phyloP scores from a whole-genome alignment of 371 early-diverging fungal species.

The Rhizomucor miehei region DNA sequence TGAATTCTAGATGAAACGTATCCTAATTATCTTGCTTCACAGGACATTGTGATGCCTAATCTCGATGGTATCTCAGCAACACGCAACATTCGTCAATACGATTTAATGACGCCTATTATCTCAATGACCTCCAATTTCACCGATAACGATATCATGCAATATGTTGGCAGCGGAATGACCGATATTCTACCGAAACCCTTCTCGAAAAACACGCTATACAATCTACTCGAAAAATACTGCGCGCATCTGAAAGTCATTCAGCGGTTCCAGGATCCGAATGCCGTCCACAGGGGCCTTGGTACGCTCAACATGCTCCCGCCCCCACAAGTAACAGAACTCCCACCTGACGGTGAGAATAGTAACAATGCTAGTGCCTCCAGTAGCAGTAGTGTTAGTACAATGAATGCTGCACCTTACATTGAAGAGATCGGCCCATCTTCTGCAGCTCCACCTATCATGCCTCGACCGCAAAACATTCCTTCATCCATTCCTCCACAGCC shows the following conservation, averaged over 20 bases:
- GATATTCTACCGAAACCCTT: slow-evolving; percentile 83
- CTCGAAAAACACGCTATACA: slow-evolving; percentile 48
- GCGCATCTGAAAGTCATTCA: slow-evolving; percentile 49
- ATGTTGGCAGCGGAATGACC: slow-evolving; percentile 77
- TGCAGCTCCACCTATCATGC: too few relatives aligned
- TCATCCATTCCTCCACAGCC: too few relatives aligned
- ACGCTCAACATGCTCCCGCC: not conserved
- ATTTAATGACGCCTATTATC: slow-evolving; percentile 71
- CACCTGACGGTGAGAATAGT: too few relatives aligned
- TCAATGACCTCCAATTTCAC: slow-evolving; percentile 79
- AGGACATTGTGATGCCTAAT: slow-evolving; percentile 78
- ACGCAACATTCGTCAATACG: slow-evolving; percentile 71
- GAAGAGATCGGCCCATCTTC: too few relatives aligned
- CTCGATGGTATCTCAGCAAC: slow-evolving; percentile 77
- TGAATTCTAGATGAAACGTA: not conserved
- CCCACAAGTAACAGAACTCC: too few relatives aligned
- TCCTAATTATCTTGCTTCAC: slow-evolving; percentile 1
- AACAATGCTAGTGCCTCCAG: too few relatives aligned
- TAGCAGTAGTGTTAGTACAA: too few relatives aligned
- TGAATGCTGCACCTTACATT: too few relatives aligned
- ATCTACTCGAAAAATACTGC: slow-evolving; percentile 63
- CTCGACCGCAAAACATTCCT: too few relatives aligned
- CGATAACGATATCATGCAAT: slow-evolving; percentile 64
- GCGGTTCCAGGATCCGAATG: not conserved
- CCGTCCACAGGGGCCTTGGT: not conserved